Evolutionary conservation across 2,329 filamentous ascomycete species (phyloP).

Genomic region (Talaromyces amestolkiae): DNA sequence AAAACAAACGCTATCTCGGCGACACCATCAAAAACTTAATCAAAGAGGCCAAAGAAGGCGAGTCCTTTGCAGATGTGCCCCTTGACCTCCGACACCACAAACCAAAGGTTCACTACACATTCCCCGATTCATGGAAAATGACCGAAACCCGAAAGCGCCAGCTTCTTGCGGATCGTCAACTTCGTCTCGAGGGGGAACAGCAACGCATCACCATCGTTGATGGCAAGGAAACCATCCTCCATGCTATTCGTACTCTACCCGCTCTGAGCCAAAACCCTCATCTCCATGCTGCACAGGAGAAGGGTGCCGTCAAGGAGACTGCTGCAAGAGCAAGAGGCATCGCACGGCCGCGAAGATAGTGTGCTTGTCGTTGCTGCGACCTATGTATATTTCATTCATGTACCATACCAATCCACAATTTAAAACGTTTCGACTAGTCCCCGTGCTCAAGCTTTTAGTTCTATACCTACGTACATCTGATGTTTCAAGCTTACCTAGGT

Average conservation of each 20-base stretch:
- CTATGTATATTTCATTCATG: conserved; percentile 8
- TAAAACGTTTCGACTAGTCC: neutral
- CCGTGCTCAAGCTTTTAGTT: neutral
- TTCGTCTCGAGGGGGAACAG: conserved; percentile 56
- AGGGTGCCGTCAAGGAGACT: conserved; percentile 29
- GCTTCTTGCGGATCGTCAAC: conserved; percentile 60
- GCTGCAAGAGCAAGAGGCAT: conserved; percentile 5
- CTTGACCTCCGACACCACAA: conserved; percentile 84
- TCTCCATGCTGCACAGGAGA: conserved; percentile 27
- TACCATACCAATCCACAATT: conserved; percentile 17
- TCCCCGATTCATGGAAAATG: conserved; percentile 81
- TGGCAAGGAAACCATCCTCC: conserved; percentile 39
- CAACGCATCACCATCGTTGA: conserved; percentile 58
- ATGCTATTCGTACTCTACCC: conserved; percentile 34
- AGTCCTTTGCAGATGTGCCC: conserved; percentile 85
- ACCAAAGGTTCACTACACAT: conserved; percentile 63
- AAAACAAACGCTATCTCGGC: conserved; percentile 94
- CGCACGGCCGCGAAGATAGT: conserved; percentile 11
- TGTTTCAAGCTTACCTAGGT: no score
- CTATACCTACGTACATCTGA: neutral
- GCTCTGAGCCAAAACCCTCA: conserved; percentile 32
- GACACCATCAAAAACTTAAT: conserved; percentile 74
- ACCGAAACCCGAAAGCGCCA: conserved; percentile 65
- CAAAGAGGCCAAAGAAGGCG: conserved; percentile 71
- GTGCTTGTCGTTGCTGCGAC: neutral